A percentile compares a stretch with the other conserved stretches of the same genome.
These are phyloP conservation scores for Penicillium macrosclerotiorum DNA, from an alignment of 495 filamentous ascomycete species.

Conservation along the genomic window DNA sequence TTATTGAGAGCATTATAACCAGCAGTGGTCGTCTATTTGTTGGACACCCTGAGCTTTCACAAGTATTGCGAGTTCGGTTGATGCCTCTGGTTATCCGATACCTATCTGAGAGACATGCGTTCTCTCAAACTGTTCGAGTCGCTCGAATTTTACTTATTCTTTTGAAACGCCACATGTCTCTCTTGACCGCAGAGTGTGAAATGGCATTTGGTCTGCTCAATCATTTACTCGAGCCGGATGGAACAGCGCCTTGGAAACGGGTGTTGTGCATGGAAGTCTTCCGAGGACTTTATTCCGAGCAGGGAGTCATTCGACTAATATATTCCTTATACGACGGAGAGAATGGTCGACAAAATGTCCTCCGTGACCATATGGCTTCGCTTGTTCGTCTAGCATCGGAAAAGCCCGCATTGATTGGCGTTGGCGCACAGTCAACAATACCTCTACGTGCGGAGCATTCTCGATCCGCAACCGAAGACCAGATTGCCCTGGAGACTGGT, in stretches of 20 bases:
- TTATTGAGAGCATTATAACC: slow-evolving; percentile 83
- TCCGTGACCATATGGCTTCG: slow-evolving; percentile 75
- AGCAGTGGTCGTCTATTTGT: slow-evolving; percentile 81
- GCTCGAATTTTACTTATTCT: slow-evolving; percentile 78
- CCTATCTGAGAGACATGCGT: slow-evolving; percentile 73
- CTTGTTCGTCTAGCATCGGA: slow-evolving; percentile 89
- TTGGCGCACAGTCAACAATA: slow-evolving; percentile 80
- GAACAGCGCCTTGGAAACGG: slow-evolving; percentile 74
- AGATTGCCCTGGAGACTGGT: slow-evolving; percentile 81
- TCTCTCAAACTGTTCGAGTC: slow-evolving; percentile 79
- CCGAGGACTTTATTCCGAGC: slow-evolving; percentile 77
- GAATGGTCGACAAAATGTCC: slow-evolving; percentile 69
- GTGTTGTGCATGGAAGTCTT: slow-evolving; percentile 89
- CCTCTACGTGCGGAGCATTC: slow-evolving; percentile 50
- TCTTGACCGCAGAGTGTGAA: slow-evolving; percentile 77
- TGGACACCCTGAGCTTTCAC: slow-evolving; percentile 73
- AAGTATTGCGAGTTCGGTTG: slow-evolving; percentile 73
- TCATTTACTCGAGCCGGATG: slow-evolving; percentile 83
- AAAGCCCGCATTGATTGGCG: slow-evolving; percentile 80
- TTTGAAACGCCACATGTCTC: slow-evolving; percentile 69
- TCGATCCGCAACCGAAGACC: slow-evolving; percentile 60
- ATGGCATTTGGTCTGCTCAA: slow-evolving; percentile 82
- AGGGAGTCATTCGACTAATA: slow-evolving; percentile 71
- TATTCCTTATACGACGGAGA: slow-evolving; percentile 75
- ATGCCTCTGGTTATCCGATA: slow-evolving; percentile 80